Evolutionary conservation across 352 stramenopile genomes (phyloP), one percentile per base, ranked within the genome.

Genomic region (Phytophthora meadii): DNA sequence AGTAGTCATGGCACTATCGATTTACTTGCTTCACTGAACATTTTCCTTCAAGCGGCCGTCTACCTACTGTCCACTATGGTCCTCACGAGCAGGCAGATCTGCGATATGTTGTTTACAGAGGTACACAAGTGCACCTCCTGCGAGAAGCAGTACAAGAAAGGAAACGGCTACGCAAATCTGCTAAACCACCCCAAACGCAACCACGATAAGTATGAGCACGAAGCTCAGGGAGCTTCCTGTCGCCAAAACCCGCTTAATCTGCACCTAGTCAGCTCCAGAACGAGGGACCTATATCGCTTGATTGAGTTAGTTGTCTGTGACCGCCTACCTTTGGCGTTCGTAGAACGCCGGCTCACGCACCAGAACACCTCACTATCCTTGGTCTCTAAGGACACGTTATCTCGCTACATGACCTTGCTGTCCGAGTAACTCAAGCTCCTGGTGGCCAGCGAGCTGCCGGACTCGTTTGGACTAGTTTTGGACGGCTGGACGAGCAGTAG

Each of bases 1-100:
- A 94, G 54, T 24, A 94, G 63, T 67, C 74, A 85, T 15, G 82
- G 70, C 77, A 94, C n/a, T n/a, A n/a, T 90, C 10, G 28, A 28
- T 47, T 42, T 42, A 42, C 37, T 9, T 42, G 14, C 17, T 46
- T 47, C 40, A 47, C n/a, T 5, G 3, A 10, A 41, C 30, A 1
- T 2, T 24, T 15, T n/a, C 28, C 10, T 9, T 10, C 5, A 19
- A 0, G 19, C 19, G 19, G 0, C 19, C 19, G 19, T 19, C 19
- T 19, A 19, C 1, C 48, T n/a, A 5, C 30, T 41, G 44, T 47
- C 32, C n/a, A 19, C 40, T 15, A 64, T 68, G 64, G 56, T 60
- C 14, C 47, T 62, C 36, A 60, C 27, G 17, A 61, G 19, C 56
- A 54, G 32, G 12, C 64, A 63, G 17, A 45, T 63, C n/a, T 60